phyloP scores from a whole-genome alignment of 768 basidiomycete species.

The Boletus speciosus region DNA sequence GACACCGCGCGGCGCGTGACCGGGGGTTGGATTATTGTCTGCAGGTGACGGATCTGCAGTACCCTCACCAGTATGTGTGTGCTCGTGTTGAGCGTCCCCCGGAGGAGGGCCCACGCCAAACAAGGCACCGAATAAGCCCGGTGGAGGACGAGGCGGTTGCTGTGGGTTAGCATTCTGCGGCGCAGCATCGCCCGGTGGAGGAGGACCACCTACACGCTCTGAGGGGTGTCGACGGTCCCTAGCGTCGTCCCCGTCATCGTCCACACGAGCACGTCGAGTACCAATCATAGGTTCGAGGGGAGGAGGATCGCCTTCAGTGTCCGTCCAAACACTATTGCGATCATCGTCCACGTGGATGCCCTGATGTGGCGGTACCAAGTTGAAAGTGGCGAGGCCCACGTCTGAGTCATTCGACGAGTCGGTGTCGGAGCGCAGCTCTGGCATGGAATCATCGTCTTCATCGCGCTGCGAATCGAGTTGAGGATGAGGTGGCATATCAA shows the following conservation, averaged over 20 bases:
- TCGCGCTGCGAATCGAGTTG: constrained; percentile 10
- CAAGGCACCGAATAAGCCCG: constrained; percentile 24
- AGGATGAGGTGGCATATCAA: constrained; percentile 6
- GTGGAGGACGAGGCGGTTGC: constrained; percentile 16
- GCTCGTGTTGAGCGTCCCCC: constrained; percentile 22
- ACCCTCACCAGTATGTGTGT: constrained; percentile 28
- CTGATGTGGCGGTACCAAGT: constrained; percentile 25
- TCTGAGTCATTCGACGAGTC: constrained; percentile 38
- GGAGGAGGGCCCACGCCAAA: constrained; percentile 21
- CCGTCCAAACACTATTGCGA: constrained; percentile 26
- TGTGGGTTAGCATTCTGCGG: constrained; percentile 23
- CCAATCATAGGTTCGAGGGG: constrained; percentile 31
- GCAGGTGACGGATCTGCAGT: constrained; percentile 13
- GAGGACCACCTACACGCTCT: constrained; percentile 43
- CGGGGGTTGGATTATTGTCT: constrained; percentile 23
- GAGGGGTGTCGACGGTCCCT: constrained; percentile 64
- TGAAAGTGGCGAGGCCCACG: constrained; percentile 27
- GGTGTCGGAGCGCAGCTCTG: constrained; percentile 38
- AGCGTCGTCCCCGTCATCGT: constrained; percentile 59
- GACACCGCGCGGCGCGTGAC: constrained; percentile 18
- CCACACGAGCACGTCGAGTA: constrained; percentile 53
- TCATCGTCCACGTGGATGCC: constrained; percentile 30
- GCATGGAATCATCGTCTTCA: constrained; percentile 41
- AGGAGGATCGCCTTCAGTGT: constrained; percentile 31
- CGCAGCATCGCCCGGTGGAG: constrained; percentile 18